Percentiles rank a stretch among this genome's conserved stretches.
Evolutionary conservation across 352 stramenopile genomes (phyloP).

Genomic region (Pythium dissotocum): DNA sequence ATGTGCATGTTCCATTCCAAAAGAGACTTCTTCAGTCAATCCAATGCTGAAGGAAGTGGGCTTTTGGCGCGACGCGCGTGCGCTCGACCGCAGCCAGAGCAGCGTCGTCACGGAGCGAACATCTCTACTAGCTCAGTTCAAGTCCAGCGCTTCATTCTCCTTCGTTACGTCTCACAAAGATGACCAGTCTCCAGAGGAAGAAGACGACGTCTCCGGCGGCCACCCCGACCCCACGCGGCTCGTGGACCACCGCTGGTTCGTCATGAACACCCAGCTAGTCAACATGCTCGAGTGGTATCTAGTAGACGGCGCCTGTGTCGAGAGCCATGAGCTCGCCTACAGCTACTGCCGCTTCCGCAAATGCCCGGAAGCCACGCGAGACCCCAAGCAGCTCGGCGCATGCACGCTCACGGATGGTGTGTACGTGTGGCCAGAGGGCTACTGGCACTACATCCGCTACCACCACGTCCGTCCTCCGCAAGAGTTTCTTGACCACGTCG

Average conservation of each 20-base stretch:
- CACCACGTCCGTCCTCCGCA: conserved; percentile 68
- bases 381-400: conserved; percentile 61
- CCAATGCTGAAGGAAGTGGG: conserved; percentile 22
- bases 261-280: conserved; percentile 25
- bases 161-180: not conserved
- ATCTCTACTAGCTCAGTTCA: conserved; percentile 7
- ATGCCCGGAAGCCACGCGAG: conserved; percentile 37
- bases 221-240: conserved; percentile 49
- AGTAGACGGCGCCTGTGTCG: conserved; percentile 51
- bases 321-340: conserved; percentile 82
- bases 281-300: conserved; percentile 62
- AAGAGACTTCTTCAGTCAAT: not conserved
- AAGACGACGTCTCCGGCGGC: conserved; percentile 8
- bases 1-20: not conserved
- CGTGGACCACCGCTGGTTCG: conserved; percentile 57
- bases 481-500: conserved; percentile 59
- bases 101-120: not conserved
- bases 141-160: conserved; percentile 1
- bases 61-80: conserved; percentile 18
- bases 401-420: conserved; percentile 77
- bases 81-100: conserved; percentile 8
- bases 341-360: conserved; percentile 72
- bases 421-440: conserved; percentile 80
- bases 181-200: not conserved
- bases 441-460: conserved; percentile 66